A percentile compares a stretch with the other conserved stretches of the same genome.
Evolutionary conservation across 2,329 filamentous ascomycete genomes (phyloP).

Genomic region (Juglanconis sp.): DNA sequence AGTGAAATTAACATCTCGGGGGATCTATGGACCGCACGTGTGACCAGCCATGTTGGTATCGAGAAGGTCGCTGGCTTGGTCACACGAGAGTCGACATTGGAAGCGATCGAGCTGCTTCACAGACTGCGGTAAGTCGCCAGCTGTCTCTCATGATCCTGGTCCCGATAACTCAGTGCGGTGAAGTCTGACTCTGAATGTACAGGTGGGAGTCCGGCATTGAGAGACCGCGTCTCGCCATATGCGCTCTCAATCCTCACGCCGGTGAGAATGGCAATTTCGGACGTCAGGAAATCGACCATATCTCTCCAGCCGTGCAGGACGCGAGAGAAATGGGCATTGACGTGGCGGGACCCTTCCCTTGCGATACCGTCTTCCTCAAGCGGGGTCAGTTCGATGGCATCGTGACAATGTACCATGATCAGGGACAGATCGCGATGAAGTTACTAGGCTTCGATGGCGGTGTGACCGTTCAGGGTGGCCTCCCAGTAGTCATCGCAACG

Average conservation of each 20-base stretch:
- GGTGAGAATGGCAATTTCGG: constrained; percentile 33
- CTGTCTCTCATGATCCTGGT: not conserved
- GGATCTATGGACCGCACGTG: constrained; percentile 28
- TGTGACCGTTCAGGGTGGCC: constrained; percentile 32
- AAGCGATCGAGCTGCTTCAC: constrained; percentile 28
- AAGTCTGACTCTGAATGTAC: not conserved
- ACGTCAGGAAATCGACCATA: constrained; percentile 31
- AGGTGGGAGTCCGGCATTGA: constrained; percentile 31
- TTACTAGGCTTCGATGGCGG: constrained; percentile 32
- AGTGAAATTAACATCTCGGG: constrained; percentile 32
- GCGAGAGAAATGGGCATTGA: constrained; percentile 27
- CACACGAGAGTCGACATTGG: constrained; percentile 24
- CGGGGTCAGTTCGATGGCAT: constrained; percentile 31
- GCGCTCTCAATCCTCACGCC: constrained; percentile 33
- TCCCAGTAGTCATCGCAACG: constrained; percentile 30
- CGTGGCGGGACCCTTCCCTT: constrained; percentile 30
- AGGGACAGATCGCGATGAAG: constrained; percentile 34
- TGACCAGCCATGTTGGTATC: constrained; percentile 31
- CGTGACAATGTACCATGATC: constrained; percentile 35
- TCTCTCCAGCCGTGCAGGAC: constrained; percentile 26
- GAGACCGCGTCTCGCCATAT: constrained; percentile 29
- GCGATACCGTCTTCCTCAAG: constrained; percentile 33
- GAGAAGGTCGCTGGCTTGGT: constrained; percentile 28
- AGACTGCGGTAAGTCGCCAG: constrained; percentile 21
- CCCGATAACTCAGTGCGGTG: not conserved